Base-by-base conservation (phyloP, 2,329 filamentous ascomycete species). In the Cadophora luteo-olivacea region DNA sequence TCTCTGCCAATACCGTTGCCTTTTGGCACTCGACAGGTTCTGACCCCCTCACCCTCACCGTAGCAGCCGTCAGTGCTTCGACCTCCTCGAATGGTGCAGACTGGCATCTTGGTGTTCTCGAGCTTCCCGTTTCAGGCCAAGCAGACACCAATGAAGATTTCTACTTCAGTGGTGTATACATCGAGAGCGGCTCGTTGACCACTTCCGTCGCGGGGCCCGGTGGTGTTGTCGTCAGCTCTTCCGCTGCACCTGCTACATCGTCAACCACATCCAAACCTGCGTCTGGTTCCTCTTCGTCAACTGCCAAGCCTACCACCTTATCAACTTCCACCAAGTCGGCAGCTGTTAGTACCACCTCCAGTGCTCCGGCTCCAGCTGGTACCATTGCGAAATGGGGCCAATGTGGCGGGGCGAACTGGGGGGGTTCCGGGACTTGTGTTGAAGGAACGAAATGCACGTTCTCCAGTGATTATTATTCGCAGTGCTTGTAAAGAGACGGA, bases 101-200 rank as follows among this genome's bases (percentile, higher is more conserved):
- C 77, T 93, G 89, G 89, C 91, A 93, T 79, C 79, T 93, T 58
- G 91, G 91, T 68, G 86, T 91, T 29, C 81, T 92, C 64, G 86
- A 91, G 72, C 81, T 92, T 66, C 87, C 89, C 14, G 82, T 86
- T 22, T 80, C 81, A 41, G 87, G 87, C 0, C 85, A 85, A 60
- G 78, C 83, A 57, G 85, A 87, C 49, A 77, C 76, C 3, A 81
- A 78, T 48, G 90, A 92, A 81, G 90, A 92, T 75, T 89, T 89
- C 82, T 92, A 87, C 78, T 92, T 91, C 80, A 89, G 86, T 3
- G 90, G 91, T 9, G 87, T 92, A 3, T 93, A 91, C 74, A 84
- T 92, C 61, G 91, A 93, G 83, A 84, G 81, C 58, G 88, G 86
- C 3, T 76, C 80, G 0, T 68, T 84, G 41, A 84, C 79, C 4